Evolutionary conservation across 441 rosid species (phyloP).

Genomic region (Adansonia gregorii): DNA sequence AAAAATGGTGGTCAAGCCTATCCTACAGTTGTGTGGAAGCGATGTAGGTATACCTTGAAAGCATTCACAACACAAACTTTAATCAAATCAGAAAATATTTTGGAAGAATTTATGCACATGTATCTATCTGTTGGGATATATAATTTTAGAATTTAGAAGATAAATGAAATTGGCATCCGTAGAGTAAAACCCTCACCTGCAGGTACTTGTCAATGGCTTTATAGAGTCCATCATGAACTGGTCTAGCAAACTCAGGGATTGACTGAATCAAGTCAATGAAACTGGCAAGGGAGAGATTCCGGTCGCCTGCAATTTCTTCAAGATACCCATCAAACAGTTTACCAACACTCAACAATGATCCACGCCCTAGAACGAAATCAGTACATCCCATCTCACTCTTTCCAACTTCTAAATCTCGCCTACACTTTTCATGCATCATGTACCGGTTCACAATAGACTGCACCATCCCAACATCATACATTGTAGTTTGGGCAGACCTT

Average conservation of each 20-base stretch:
- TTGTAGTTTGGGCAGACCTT: constrained; percentile 45
- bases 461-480: constrained; percentile 71
- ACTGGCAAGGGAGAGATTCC: constrained; percentile 49
- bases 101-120: neutral
- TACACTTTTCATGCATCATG: constrained; percentile 47
- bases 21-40: neutral
- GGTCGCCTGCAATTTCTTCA: constrained; percentile 54
- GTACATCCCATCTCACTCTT: constrained; percentile 42
- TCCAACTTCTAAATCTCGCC: constrained; percentile 39
- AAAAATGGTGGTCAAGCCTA: neutral
- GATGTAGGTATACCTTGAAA: neutral
- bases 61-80: constrained; percentile 3
- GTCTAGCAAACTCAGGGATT: constrained; percentile 76
- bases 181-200: constrained; percentile 52
- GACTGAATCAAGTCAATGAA: constrained; percentile 59
- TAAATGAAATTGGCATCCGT: neutral
- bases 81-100: neutral
- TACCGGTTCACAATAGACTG: constrained; percentile 55
- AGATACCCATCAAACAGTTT: constrained; percentile 74
- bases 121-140: neutral
- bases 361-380: constrained; percentile 51
- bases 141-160: neutral
- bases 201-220: constrained; percentile 80
- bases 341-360: constrained; percentile 62
- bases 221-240: constrained; percentile 77